Evolutionary conservation across 306 rosid species (phyloP).

Genomic region (Sechiopsis laciniata): DNA sequence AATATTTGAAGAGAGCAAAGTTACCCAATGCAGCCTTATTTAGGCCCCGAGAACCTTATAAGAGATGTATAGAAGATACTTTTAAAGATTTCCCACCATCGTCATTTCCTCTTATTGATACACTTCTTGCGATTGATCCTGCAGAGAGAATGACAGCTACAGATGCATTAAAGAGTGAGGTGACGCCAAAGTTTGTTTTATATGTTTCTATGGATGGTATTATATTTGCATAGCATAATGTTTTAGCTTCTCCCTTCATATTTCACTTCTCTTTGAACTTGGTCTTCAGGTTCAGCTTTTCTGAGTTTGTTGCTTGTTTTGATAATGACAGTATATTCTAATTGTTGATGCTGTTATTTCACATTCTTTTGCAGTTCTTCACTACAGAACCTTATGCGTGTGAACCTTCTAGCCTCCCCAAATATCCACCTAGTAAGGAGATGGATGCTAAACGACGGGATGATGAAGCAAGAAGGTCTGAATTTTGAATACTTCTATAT

Average conservation of each 20-base stretch:
- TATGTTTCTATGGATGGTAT: background rate
- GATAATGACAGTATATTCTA: conserved; percentile 3
- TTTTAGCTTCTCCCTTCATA: background rate
- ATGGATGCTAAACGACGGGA: conserved; percentile 79
- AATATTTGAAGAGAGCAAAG: conserved; percentile 77
- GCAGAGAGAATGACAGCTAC: conserved; percentile 77
- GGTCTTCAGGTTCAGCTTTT: background rate
- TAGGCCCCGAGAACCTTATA: conserved; percentile 81
- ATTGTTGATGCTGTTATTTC: conserved; percentile 25
- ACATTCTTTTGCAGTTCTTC: conserved; percentile 60
- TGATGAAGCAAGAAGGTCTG: conserved; percentile 18
- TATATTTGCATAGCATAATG: background rate
- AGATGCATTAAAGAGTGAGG: conserved; percentile 72
- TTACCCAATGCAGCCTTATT: conserved; percentile 83
- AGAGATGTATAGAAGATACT: conserved; percentile 59
- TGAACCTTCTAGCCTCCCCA: conserved; percentile 87
- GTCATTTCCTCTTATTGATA: conserved; percentile 65
- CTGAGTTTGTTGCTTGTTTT: background rate
- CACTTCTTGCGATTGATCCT: conserved; percentile 87
- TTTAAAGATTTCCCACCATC: conserved; percentile 77
- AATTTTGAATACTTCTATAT: background rate
- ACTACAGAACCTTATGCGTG: conserved; percentile 77
- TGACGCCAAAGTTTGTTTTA: conserved; percentile 26
- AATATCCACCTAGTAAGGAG: conserved; percentile 94
- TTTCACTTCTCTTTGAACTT: background rate